Conservation (phyloP, 2,329 filamentous ascomycete species). For the Teratosphaeria zuluensis region DNA sequence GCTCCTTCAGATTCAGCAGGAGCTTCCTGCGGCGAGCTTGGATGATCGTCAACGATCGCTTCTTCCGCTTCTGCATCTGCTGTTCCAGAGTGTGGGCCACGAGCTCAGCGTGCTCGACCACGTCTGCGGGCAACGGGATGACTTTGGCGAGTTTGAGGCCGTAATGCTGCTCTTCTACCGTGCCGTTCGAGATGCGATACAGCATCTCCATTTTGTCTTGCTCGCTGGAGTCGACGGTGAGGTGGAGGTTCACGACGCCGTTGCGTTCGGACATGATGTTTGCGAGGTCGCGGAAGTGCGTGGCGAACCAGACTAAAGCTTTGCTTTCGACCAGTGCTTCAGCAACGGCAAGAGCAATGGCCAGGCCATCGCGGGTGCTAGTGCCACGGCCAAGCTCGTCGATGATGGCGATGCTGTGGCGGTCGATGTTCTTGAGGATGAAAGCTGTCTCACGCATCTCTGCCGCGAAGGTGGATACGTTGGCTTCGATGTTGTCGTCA, state of each 20-base stretch:
- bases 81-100: constrained; percentile 55
- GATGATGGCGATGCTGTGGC: constrained; percentile 56
- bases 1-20: constrained; percentile 62
- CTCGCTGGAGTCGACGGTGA: constrained; percentile 53
- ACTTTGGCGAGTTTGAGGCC: constrained; percentile 72
- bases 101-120: constrained; percentile 58
- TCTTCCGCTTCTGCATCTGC: constrained; percentile 46
- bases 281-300: constrained; percentile 80
- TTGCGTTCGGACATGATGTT: constrained; percentile 62
- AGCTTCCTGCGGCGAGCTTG: constrained; percentile 60
- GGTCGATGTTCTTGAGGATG: constrained; percentile 74
- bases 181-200: constrained; percentile 70
- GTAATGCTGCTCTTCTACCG: constrained; percentile 63
- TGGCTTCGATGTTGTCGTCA: constrained; percentile 80
- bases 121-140: constrained; percentile 57
- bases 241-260: constrained; percentile 74
- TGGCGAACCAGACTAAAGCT: constrained; percentile 83
- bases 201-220: constrained; percentile 70
- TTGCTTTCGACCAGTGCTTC: constrained; percentile 73
- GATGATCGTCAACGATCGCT: constrained; percentile 48
- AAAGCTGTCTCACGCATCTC: constrained; percentile 97
- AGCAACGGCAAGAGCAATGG: constrained; percentile 81
- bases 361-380: constrained; percentile 75
- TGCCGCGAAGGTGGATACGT: constrained; percentile 83
- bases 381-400: constrained; percentile 91